phyloP scores from a whole-genome alignment of 2,329 filamentous ascomycete genomes.

The Pestalotiopsis sp. region DNA sequence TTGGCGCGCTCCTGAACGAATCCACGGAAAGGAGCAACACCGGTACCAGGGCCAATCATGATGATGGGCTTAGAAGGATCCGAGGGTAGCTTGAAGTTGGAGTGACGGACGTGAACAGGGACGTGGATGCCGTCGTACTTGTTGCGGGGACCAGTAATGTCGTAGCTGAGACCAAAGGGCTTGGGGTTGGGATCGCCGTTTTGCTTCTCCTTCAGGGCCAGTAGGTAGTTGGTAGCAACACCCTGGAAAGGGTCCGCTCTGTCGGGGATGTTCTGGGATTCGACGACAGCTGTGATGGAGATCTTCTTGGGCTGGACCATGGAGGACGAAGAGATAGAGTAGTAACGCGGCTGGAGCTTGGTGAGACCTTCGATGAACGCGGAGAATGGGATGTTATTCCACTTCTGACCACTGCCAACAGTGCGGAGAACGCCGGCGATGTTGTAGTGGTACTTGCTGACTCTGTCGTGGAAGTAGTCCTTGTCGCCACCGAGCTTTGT shows the following conservation, averaged over 20 bases:
- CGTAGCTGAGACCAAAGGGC: conserved; percentile 82
- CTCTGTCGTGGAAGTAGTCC: conserved; percentile 90
- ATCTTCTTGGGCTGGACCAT: conserved; percentile 93
- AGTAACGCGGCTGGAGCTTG: conserved; percentile 97
- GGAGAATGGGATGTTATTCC: conserved; percentile 88
- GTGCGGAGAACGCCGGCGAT: conserved; percentile 82
- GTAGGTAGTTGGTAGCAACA: conserved; percentile 94
- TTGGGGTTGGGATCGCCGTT: conserved; percentile 83
- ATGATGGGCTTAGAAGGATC: conserved; percentile 93
- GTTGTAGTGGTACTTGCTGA: conserved; percentile 81
- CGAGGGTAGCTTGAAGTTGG: conserved; percentile 98
- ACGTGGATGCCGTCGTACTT: conserved; percentile 97
- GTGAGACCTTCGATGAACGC: conserved; percentile 90
- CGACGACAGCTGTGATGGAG: conserved; percentile 92
- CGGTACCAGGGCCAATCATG: conserved; percentile 94
- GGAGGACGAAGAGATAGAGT: conserved; percentile 98
- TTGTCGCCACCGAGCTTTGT: conserved; percentile 88
- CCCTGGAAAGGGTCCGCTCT: conserved; percentile 82
- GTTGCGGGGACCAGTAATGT: conserved; percentile 87
- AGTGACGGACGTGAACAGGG: conserved; percentile 94
- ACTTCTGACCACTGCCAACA: conserved; percentile 73
- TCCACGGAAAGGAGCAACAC: conserved; percentile 92
- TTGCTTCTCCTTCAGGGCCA: conserved; percentile 96
- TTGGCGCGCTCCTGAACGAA: conserved; percentile 94
- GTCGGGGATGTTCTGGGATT: conserved; percentile 77